phyloP scores from a whole-genome alignment of 371 early-diverging fungal species.

The Mortierella sp. region DNA sequence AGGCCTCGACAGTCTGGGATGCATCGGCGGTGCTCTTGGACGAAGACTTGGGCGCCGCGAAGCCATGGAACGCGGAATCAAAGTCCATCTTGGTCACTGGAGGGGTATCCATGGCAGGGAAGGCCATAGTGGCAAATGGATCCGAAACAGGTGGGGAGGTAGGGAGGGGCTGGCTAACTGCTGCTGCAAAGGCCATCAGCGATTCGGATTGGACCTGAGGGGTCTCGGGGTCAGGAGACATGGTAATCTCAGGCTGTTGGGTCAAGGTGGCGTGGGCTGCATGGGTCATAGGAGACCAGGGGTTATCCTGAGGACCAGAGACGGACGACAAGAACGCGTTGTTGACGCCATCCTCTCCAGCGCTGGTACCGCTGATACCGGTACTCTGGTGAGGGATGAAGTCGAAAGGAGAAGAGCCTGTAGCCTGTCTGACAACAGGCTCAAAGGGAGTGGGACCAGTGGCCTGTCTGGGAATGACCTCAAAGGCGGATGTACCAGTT shows the following conservation, averaged over 20 bases:
- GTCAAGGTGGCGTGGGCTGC: slow-evolving; percentile 24
- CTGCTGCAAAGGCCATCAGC: neutral
- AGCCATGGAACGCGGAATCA: slow-evolving; percentile 50
- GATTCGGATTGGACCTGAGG: slow-evolving; percentile 5
- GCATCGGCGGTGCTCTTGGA: slow-evolving; percentile 16
- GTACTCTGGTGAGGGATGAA: slow-evolving; percentile 40
- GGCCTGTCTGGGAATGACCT: slow-evolving; percentile 25
- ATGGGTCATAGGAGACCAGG: slow-evolving; percentile 52
- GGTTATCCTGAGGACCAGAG: slow-evolving; percentile 21
- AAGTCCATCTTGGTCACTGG: slow-evolving; percentile 55
- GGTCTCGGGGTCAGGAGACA: slow-evolving; percentile 37
- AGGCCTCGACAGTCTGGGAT: slow-evolving; percentile 47
- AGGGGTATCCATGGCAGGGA: slow-evolving; percentile 55
- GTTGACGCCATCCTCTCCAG: slow-evolving; percentile 8
- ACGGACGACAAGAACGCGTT: slow-evolving; percentile 18
- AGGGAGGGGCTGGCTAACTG: slow-evolving; percentile 22
- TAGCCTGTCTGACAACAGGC: slow-evolving; percentile 31
- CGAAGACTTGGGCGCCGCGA: slow-evolving; percentile 25
- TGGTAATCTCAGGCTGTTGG: slow-evolving; percentile 25
- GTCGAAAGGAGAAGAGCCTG: slow-evolving; percentile 46
- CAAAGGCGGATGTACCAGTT: slow-evolving; percentile 52
- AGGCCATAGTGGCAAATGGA: slow-evolving; percentile 49
- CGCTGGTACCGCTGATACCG: slow-evolving; percentile 29
- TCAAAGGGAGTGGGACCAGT: slow-evolving; percentile 51
- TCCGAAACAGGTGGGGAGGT: slow-evolving; percentile 33